phyloP scores from a whole-genome alignment of 1,139 yeast species.

The Pichia sp. region DNA sequence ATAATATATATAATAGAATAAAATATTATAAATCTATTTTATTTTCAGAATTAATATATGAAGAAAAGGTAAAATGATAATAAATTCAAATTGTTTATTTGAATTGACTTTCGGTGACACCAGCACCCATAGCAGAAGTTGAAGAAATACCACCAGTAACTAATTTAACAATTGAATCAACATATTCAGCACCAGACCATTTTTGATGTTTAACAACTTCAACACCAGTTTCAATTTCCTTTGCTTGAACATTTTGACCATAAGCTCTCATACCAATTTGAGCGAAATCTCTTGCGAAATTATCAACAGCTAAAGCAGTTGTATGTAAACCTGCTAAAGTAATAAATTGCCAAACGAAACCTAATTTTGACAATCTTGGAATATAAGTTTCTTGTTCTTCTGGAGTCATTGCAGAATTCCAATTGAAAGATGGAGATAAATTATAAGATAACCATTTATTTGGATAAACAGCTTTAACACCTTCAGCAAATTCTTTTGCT shows the following conservation, averaged over 20 bases:
- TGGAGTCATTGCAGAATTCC: constrained; percentile 90
- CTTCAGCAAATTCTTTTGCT: constrained; percentile 92
- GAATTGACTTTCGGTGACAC: constrained; percentile 97
- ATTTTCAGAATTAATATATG: not conserved
- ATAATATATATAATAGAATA: too few relatives aligned
- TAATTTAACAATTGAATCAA: constrained; percentile 83
- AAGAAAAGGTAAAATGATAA: not conserved
- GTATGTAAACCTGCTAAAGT: constrained; percentile 97
- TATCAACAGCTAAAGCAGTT: constrained; percentile 86
- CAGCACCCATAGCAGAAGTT: constrained; percentile 98
- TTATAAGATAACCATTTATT: constrained; percentile 95
- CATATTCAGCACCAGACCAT: constrained; percentile 99
- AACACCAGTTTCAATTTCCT: constrained; percentile 83
- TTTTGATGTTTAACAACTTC: constrained; percentile 97
- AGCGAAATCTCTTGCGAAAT: constrained; percentile 73
- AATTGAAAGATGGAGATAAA: constrained; percentile 95
- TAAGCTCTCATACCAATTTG: constrained; percentile 93
- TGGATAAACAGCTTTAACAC: constrained; percentile 77
- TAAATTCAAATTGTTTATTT: constrained; percentile 29
- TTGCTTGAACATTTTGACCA: constrained; percentile 80
- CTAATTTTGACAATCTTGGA: constrained; percentile 78
- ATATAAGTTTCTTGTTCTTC: constrained; percentile 89
- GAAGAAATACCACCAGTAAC: constrained; percentile 94
- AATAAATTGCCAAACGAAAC: constrained; percentile 97
- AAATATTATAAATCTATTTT: too few relatives aligned